Conservation (phyloP, 352 stramenopile genomes). For the Phytophthora uliginosa region DNA sequence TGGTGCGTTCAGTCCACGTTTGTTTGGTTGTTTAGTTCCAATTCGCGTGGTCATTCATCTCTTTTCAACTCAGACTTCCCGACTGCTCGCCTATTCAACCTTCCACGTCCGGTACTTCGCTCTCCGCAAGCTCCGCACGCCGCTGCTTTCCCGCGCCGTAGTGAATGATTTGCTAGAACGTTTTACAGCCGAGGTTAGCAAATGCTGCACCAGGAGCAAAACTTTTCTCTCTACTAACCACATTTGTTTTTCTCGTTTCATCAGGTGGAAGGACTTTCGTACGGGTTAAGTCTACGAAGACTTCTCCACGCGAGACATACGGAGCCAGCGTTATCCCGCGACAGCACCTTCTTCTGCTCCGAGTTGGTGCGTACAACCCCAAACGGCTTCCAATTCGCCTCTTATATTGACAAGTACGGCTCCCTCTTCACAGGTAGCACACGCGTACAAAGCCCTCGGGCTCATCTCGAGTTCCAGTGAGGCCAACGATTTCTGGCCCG, state of each 20-base stretch:
- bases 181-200: slow-evolving; percentile 48
- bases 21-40: background rate
- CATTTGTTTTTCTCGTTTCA: background rate
- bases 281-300: slow-evolving; percentile 64
- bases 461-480: slow-evolving; percentile 46
- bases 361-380: slow-evolving; percentile 52
- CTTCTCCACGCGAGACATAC: slow-evolving; percentile 45
- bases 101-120: slow-evolving; percentile 64
- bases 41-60: background rate
- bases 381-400: background rate
- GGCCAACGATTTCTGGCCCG: slow-evolving; percentile 72
- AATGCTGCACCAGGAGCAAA: background rate
- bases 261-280: slow-evolving; percentile 57
- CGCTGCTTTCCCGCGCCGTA: slow-evolving; percentile 52
- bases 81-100: slow-evolving; percentile 35
- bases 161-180: slow-evolving; percentile 56
- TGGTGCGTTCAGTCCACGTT: slow-evolving; percentile 38
- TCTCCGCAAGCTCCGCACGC: slow-evolving; percentile 60
- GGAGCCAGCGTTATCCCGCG: slow-evolving; percentile 5
- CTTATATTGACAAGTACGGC: background rate
- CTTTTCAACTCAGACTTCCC: slow-evolving; percentile 15
- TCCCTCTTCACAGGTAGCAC: slow-evolving; percentile 46
- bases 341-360: slow-evolving; percentile 70
- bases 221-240: background rate
- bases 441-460: slow-evolving; percentile 65